A percentile compares a stretch with the other conserved stretches of the same genome.
These are phyloP conservation scores for Nasturtium officinale DNA, from an alignment of 345 rosid species.

Conservation along the genomic window DNA sequence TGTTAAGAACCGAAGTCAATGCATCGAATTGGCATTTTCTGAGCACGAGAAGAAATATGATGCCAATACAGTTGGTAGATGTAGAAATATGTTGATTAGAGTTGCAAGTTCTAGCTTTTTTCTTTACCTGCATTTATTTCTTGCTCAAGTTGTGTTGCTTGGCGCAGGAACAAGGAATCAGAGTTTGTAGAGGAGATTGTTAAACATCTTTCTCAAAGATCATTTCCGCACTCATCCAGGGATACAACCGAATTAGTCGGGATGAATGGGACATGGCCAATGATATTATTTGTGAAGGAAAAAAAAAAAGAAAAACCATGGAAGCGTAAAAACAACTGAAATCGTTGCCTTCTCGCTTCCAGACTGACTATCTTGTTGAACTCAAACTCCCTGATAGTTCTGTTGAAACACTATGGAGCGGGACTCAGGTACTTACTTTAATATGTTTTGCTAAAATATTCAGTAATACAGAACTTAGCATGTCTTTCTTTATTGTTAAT, in stretches of 20 bases:
- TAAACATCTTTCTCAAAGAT: slow-evolving; percentile 15
- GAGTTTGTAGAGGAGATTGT: slow-evolving; percentile 7
- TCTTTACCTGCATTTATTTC: not conserved
- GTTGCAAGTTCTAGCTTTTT: not conserved
- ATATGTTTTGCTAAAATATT: not conserved
- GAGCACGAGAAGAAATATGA: too few species aligned
- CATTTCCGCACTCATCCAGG: not conserved
- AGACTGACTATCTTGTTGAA: slow-evolving; percentile 25
- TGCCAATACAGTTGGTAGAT: too few species aligned
- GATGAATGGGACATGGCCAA: slow-evolving; percentile 39
- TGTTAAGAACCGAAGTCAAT: too few species aligned
- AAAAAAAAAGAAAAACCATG: slow-evolving; percentile 23
- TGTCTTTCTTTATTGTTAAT: not conserved
- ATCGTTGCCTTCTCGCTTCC: slow-evolving; percentile 26
- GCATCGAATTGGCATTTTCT: too few species aligned
- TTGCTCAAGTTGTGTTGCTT: not conserved
- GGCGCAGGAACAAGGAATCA: slow-evolving; percentile 20
- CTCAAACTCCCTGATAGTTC: slow-evolving; percentile 28
- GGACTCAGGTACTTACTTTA: slow-evolving; percentile 17
- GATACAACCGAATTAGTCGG: slow-evolving; percentile 7
- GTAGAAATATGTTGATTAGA: not conserved
- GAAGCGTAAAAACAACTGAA: slow-evolving; percentile 29
- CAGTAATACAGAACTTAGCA: not conserved
- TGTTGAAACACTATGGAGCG: slow-evolving; percentile 30
- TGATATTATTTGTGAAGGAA: slow-evolving; percentile 35